Percentiles rank a stretch among this genome's conserved stretches.
phyloP scores from a whole-genome alignment of 768 basidiomycete species.

The Boletus tomentosulus region DNA sequence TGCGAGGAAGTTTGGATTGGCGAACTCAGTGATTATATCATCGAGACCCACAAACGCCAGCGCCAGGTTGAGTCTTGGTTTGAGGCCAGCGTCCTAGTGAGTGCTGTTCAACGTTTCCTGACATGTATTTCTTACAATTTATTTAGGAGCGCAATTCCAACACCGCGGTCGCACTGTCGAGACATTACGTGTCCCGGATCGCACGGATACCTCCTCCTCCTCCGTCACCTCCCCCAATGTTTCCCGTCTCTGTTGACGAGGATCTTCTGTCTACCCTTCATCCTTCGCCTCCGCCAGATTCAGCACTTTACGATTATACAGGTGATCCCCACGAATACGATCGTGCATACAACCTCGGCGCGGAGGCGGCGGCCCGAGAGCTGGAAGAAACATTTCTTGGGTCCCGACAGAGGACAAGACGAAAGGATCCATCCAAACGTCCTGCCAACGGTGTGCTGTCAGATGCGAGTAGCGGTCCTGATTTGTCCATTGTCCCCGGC shows the following conservation, averaged over 20 bases:
- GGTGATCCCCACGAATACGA: conserved; percentile 24
- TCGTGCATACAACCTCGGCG: conserved; percentile 26
- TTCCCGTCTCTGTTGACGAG: conserved; percentile 30
- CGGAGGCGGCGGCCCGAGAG: conserved; percentile 56
- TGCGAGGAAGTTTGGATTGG: conserved; percentile 72
- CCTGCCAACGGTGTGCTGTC: conserved; percentile 46
- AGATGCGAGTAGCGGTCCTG: conserved; percentile 57
- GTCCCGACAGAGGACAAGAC: conserved; percentile 33
- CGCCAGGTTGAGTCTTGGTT: conserved; percentile 73
- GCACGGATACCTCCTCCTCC: conserved; percentile 42
- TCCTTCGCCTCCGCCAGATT: conserved; percentile 33
- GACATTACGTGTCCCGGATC: conserved; percentile 39
- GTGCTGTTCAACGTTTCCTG: conserved; percentile 12
- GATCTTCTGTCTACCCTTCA: conserved; percentile 35
- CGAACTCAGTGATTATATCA: conserved; percentile 64
- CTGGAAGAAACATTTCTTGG: conserved; percentile 54
- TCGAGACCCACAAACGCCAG: conserved; percentile 70
- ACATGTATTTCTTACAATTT: conserved; percentile 2
- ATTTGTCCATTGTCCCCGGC: conserved; percentile 35
- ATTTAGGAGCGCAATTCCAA: conserved; percentile 66
- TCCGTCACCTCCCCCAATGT: conserved; percentile 35
- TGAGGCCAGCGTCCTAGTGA: conserved; percentile 60
- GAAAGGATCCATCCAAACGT: conserved; percentile 48
- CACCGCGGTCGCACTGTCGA: conserved; percentile 44
- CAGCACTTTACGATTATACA: conserved; percentile 29